Conservation (phyloP, 1,139 yeast species). For the Magnusiomyces magnusii region DNA sequence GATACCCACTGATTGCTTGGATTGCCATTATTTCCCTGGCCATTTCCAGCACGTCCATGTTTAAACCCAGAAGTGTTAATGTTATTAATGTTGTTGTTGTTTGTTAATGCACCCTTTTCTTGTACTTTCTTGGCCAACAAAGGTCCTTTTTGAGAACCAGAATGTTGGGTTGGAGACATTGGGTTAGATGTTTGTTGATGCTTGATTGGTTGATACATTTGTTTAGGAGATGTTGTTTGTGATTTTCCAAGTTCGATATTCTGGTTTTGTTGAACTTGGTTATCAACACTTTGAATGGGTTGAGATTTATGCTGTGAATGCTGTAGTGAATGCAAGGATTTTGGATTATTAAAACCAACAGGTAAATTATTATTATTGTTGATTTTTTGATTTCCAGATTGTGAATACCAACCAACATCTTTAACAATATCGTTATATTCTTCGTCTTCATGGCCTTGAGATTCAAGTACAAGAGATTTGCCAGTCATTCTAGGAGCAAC, state of each 20-base stretch:
- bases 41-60: not conserved
- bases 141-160: not conserved
- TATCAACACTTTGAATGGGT: not conserved
- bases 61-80: not conserved
- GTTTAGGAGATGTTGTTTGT: not conserved
- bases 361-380: not conserved
- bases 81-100: not conserved
- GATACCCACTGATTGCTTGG: not conserved
- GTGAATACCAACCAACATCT: constrained; percentile 25
- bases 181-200: not conserved
- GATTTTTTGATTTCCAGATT: not conserved
- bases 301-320: not conserved
- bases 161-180: not conserved
- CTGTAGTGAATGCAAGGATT: not conserved
- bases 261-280: no score
- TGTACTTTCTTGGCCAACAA: not conserved
- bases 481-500: constrained; percentile 21
- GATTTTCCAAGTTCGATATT: no score
- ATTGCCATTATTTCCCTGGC: not conserved
- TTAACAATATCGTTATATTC: constrained; percentile 30
- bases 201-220: not conserved
- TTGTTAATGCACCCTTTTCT: not conserved
- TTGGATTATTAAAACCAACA: not conserved
- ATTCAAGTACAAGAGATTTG: constrained; percentile 29
- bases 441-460: constrained; percentile 28